These are phyloP conservation scores for Vachellia collinsii DNA, from an alignment of 306 rosid genomes.

Conservation along the genomic window DNA sequence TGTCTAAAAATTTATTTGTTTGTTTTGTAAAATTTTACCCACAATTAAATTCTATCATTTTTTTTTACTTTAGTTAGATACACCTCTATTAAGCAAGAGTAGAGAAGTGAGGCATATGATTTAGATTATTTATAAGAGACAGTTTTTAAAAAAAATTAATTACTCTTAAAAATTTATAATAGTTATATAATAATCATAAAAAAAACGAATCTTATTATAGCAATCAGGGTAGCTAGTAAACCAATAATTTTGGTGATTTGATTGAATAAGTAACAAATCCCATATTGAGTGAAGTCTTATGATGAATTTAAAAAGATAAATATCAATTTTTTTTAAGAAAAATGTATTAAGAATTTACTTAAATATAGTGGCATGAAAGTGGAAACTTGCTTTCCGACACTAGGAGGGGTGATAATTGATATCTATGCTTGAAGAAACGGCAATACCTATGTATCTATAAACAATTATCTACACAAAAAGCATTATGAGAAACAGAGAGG, in stretches of 20 bases:
- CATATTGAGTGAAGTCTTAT: too few relatives aligned
- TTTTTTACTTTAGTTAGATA: neutral
- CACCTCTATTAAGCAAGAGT: neutral
- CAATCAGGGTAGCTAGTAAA: too few relatives aligned
- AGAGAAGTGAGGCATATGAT: neutral
- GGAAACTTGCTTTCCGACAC: slow-evolving; percentile 11
- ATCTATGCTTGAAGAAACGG: slow-evolving; percentile 48
- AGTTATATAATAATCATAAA: neutral
- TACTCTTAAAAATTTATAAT: neutral
- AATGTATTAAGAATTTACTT: neutral
- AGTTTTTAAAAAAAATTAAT: neutral
- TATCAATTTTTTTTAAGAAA: too few relatives aligned
- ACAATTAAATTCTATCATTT: neutral
- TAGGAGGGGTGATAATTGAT: slow-evolving; percentile 38
- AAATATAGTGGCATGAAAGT: slow-evolving; percentile 5
- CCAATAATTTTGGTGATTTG: too few relatives aligned
- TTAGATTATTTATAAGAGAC: neutral
- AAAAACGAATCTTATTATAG: too few relatives aligned
- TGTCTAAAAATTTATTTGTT: neutral
- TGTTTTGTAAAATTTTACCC: neutral
- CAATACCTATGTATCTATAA: slow-evolving; percentile 34
- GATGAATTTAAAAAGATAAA: too few relatives aligned
- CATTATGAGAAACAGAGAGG: neutral
- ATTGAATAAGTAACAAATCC: neutral
- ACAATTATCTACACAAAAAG: slow-evolving; percentile 17